Evolutionary conservation across 768 basidiomycete genomes (phyloP), one percentile per base, ranked within the genome.

Genomic region (Russula lepida): DNA sequence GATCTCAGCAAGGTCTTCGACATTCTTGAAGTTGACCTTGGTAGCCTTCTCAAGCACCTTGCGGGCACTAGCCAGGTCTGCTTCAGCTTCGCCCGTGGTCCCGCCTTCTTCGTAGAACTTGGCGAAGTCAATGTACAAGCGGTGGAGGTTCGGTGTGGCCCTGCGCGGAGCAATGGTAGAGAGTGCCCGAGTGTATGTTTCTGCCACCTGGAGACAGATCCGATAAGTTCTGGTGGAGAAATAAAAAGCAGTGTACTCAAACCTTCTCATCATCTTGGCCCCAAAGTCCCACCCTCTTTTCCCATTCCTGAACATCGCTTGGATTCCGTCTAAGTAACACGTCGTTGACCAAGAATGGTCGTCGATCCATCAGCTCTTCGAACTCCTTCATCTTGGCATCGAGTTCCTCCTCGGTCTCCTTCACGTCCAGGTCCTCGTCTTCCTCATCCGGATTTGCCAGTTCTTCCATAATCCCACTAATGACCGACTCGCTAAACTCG

Each of bases 251-350:
- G 25, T 3, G 30, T 46, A 21, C 7, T 32, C 73, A 17, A 64
- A 92, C 94, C 79, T 94, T 95, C 67, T 89, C 91, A 69, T 99
- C 95, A 66, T 97, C 84, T 56, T 94, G 87, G 3, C 89, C 97
- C 82, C 85, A 95, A 28, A 98, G 74, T 2, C 94, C 95, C 21
- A 98, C 83, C 37, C 95, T 79, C 74, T 99, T 99, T 76, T 98
- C 97, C 97, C 97, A 99, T 71, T 99, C 97, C 66, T 97, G 93
- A 2, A 98, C 97, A 68, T 99, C 97, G 67, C 98, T 91, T 5
- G 92, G 91, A 77, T 99, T 99, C 68, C 97, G 78, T 63, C 97
- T 77, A 37, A 98, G 72, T 17, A 98, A 75, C 13, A 98, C 97
- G 68, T 98, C 95, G 68, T 99, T 99, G 49, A 97, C 85, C 64